Percentiles rank a stretch among this genome's conserved stretches.
Evolutionary conservation across 306 rosid genomes (phyloP).

Genomic region (Medicago arabica): DNA sequence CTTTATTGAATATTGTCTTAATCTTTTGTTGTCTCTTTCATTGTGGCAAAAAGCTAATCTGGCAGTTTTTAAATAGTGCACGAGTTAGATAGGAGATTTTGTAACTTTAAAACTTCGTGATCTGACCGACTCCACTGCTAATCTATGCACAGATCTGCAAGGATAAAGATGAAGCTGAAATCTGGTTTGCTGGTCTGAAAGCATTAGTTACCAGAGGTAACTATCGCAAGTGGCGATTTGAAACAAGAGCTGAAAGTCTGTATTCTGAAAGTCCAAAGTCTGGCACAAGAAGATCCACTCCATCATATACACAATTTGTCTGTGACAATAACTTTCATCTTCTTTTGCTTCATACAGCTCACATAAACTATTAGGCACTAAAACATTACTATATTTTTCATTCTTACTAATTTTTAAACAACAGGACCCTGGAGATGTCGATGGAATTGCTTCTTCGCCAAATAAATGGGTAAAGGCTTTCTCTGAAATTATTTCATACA

Average conservation of each 20-base stretch:
- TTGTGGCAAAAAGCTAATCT: conserved; percentile 37
- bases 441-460: conserved; percentile 50
- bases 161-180: conserved; percentile 98
- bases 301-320: conserved; percentile 70
- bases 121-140: conserved; percentile 37
- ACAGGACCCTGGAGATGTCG: conserved; percentile 78
- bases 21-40: conserved; percentile 15
- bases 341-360: conserved; percentile 39
- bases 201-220: conserved; percentile 72
- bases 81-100: conserved; percentile 23
- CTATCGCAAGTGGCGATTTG: conserved; percentile 58
- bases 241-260: conserved; percentile 60
- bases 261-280: conserved; percentile 63
- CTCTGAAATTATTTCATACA: conserved; percentile 73
- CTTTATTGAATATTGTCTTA: conserved; percentile 31
- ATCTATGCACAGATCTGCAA: conserved; percentile 83
- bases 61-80: conserved; percentile 24
- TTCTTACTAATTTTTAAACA: conserved; percentile 33
- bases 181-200: conserved; percentile 95
- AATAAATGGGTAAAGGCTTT: conserved; percentile 81
- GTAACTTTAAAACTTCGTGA: conserved; percentile 26
- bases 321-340: conserved; percentile 48
- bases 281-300: conserved; percentile 64
- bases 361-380: conserved; percentile 33
- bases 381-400: conserved; percentile 31